Evolutionary conservation across 2,329 filamentous ascomycete species (phyloP).

Genomic region (Amphichorda felina): DNA sequence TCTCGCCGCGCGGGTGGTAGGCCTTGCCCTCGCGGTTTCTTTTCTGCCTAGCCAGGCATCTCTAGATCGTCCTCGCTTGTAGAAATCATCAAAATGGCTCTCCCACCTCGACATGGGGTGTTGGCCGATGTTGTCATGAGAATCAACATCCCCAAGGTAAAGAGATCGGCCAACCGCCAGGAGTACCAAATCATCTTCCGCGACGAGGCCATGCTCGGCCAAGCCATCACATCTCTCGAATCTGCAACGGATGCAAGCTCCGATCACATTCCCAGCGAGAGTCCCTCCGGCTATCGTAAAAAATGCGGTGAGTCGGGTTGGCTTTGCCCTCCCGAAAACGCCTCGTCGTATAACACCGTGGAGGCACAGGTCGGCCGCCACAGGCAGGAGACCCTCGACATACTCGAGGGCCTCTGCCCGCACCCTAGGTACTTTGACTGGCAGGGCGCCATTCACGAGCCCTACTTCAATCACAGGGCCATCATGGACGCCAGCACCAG

Average conservation of each 20-base stretch:
- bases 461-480: background rate
- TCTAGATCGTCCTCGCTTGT: too few relatives aligned
- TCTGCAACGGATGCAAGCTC: too few relatives aligned
- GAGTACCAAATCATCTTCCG: constrained; percentile 6
- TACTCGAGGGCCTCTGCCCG: constrained; percentile 1
- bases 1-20: too few relatives aligned
- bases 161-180: background rate
- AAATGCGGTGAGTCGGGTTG: background rate
- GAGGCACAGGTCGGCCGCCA: background rate
- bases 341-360: background rate
- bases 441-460: background rate
- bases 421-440: background rate
- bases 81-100: too few relatives aligned
- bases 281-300: too few relatives aligned
- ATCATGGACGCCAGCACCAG: too few relatives aligned
- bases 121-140: background rate
- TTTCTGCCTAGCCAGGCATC: too few relatives aligned
- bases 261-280: too few relatives aligned
- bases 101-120: background rate
- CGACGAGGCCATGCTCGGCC: constrained; percentile 4
- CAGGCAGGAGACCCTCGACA: background rate
- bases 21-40: too few relatives aligned
- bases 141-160: background rate
- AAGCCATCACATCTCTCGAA: background rate
- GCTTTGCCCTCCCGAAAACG: background rate